Base-by-base conservation (phyloP, 1,284 basidiomycete species). In the Inonotus hispidus region DNA sequence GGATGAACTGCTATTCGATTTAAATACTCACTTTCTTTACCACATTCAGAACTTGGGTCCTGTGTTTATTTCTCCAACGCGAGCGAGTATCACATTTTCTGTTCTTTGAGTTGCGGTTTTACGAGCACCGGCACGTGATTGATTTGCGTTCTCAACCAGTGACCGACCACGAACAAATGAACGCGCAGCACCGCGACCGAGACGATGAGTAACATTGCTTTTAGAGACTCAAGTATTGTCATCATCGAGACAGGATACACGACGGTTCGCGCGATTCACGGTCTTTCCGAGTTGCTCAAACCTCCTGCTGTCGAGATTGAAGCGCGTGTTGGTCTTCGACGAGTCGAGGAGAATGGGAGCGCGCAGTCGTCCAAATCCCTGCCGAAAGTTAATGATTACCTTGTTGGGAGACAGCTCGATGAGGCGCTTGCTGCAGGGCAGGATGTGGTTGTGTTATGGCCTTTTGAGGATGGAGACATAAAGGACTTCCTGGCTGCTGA, bases 401-500 rank as follows among this genome's bases (percentile, higher is more conserved):
- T 98, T 14, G 90, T 95, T 55, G 95, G 95, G 0, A 70, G 83
- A 1, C 85, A 86, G 61, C 80, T 97, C 8, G 88, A 92, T 65
- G 88, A 92, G 64, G 93, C 92, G 0, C 74, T 93, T 41, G 82
- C 80, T 7, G 79, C 84, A 11, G 87, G 84, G 16, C 87, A 90
- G 60, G 85, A 90, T 53, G 73, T 95, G 21, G 76, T 84, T 21
- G 72, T 95, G 21, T 90, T 84, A 46, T 95, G 90, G 89, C 94
- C 95, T 0, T 93, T 98, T 69, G 82, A 83, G 60, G 82, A 88
- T 32, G 89, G 86, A 5, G 80, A 83, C 66, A 78, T 95, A 52
- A 77, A 75, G 45, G 92, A 98, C 71, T 98, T 91, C 88, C 82
- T 81, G n/a, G 95, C 95, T 66, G 88, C 93, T 46, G 93, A 95